These are phyloP conservation scores for Lupinus albus DNA, from an alignment of 306 rosid species.

Conservation along the genomic window DNA sequence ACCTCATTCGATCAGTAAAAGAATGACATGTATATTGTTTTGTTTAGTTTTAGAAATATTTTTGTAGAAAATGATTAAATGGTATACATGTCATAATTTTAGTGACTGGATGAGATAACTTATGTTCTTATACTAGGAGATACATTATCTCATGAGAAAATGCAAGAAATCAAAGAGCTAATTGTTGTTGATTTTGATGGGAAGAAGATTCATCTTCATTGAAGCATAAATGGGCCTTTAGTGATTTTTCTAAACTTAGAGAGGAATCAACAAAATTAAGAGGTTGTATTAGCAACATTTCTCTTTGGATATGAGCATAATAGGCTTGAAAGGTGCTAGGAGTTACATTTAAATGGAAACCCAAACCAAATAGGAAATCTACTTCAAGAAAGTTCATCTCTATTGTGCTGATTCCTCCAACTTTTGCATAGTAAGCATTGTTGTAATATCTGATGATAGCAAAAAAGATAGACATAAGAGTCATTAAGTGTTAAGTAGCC, in stretches of 20 bases:
- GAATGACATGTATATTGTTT: no score
- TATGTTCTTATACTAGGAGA: no score
- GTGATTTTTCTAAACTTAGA: conserved; percentile 53
- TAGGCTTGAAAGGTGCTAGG: conserved; percentile 76
- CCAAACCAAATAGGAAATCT: conserved; percentile 87
- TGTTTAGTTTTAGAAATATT: no score
- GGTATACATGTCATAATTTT: no score
- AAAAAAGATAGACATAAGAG: conserved; percentile 5
- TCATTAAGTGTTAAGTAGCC: neutral
- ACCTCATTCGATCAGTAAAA: no score
- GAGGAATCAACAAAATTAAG: conserved; percentile 58
- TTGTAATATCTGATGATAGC: conserved; percentile 74
- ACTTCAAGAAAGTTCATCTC: conserved; percentile 95
- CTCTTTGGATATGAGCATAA: conserved; percentile 68
- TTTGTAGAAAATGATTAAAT: no score
- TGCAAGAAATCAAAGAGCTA: conserved; percentile 63
- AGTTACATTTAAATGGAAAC: conserved; percentile 81
- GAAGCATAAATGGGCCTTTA: conserved; percentile 60
- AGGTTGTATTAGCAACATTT: conserved; percentile 74
- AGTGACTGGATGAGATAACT: no score
- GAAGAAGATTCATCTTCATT: conserved; percentile 80
- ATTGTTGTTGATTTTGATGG: conserved; percentile 69
- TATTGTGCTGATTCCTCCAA: conserved; percentile 87
- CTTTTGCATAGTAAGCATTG: conserved; percentile 97
- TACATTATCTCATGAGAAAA: no score